Percentiles rank a stretch among this genome's conserved stretches.
Evolutionary conservation across 441 rosid species (phyloP).

Genomic region (Metrosideros polymorpha): DNA sequence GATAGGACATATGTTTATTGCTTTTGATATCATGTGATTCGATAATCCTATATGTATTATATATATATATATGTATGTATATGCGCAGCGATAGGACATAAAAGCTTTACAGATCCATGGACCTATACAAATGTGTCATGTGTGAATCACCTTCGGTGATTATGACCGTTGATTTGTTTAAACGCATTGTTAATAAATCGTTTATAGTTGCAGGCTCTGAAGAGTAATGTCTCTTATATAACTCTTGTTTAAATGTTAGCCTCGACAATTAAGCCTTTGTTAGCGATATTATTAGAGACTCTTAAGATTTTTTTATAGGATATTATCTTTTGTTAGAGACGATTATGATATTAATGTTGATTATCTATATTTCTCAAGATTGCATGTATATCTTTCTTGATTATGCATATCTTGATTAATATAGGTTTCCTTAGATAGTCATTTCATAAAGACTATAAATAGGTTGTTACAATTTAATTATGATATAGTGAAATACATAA

Average conservation of each 20-base stretch:
- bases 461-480: too few species aligned
- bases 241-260: not conserved
- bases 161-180: not conserved
- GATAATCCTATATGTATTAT: not conserved
- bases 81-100: not conserved
- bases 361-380: too few species aligned
- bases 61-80: not conserved
- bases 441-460: too few species aligned
- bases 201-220: not conserved
- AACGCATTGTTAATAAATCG: not conserved
- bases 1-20: not conserved
- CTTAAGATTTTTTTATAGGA: too few species aligned
- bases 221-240: not conserved
- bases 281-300: too few species aligned
- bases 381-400: too few species aligned
- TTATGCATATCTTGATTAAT: too few species aligned
- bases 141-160: not conserved
- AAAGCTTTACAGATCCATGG: not conserved
- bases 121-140: not conserved
- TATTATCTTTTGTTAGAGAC: too few species aligned
- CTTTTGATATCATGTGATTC: not conserved
- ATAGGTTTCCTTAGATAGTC: too few species aligned
- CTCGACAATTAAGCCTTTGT: not conserved
- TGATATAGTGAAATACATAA: too few species aligned
- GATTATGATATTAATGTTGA: too few species aligned